Conservation (phyloP, 2,329 filamentous ascomycete genomes). For the Cladobotryum mycophilum region DNA sequence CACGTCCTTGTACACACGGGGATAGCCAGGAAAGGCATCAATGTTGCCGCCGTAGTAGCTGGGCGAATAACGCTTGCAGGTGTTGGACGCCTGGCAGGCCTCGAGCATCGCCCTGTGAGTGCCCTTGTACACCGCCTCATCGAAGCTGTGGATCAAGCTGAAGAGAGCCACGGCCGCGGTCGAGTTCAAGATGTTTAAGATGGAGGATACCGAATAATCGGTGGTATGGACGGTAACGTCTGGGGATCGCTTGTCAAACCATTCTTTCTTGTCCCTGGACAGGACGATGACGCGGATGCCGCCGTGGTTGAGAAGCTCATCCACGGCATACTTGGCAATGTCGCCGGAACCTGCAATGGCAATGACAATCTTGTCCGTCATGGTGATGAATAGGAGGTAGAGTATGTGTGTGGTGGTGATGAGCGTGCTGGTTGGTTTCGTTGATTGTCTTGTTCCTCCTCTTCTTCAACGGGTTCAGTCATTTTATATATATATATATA, state of each 20-base stretch:
- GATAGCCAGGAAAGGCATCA: not conserved
- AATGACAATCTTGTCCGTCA: not conserved
- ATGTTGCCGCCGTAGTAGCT: slow-evolving; percentile 3
- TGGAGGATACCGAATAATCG: not conserved
- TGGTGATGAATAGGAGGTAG: not conserved
- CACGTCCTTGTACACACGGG: not conserved
- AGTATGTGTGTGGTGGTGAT: too few relatives aligned
- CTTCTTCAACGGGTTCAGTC: too few relatives aligned
- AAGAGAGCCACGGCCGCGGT: not conserved
- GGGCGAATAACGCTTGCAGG: slow-evolving; percentile 4
- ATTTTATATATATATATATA: too few relatives aligned
- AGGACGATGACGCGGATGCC: slow-evolving; percentile 8
- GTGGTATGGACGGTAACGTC: slow-evolving; percentile 1
- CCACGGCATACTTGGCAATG: slow-evolving; percentile 1
- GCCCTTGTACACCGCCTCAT: not conserved
- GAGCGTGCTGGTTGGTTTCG: too few relatives aligned
- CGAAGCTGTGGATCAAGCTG: not conserved
- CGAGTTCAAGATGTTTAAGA: not conserved
- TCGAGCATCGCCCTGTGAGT: not conserved
- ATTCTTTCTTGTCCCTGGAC: not conserved
- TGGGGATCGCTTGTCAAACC: not conserved
- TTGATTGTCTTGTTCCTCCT: too few relatives aligned
- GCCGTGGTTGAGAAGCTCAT: slow-evolving; percentile 1
- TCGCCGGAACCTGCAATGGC: slow-evolving; percentile 2
- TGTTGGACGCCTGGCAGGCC: not conserved